A percentile compares a stretch with the other conserved stretches of the same genome.
Evolutionary conservation across 2,329 filamentous ascomycete genomes (phyloP).

Genomic region (Talaromyces sp.): DNA sequence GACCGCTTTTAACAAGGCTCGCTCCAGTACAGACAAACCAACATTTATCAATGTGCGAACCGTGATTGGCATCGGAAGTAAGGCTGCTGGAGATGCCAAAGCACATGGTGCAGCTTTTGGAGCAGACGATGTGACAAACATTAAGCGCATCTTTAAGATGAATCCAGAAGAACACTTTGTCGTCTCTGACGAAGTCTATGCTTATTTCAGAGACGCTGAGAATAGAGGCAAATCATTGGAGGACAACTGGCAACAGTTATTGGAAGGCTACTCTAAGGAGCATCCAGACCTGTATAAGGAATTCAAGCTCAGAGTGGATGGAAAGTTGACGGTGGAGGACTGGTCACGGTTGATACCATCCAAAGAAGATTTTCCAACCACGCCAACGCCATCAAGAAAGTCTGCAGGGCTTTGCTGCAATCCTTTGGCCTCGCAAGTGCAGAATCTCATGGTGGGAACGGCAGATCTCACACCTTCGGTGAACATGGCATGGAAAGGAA

Average conservation of each 20-base stretch:
- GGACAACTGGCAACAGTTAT: conserved; percentile 43
- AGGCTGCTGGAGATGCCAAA: conserved; percentile 45
- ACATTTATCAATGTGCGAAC: conserved; percentile 53
- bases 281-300: conserved; percentile 46
- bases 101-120: conserved; percentile 56
- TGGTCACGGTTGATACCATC: conserved; percentile 49
- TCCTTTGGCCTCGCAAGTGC: conserved; percentile 44
- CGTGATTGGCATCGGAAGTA: conserved; percentile 45
- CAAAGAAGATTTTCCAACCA: conserved; percentile 37
- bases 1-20: conserved; percentile 38
- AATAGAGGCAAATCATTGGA: conserved; percentile 43
- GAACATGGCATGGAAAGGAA: conserved; percentile 51
- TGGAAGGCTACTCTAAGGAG: conserved; percentile 37
- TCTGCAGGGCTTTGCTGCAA: conserved; percentile 48
- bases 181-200: conserved; percentile 41
- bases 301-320: conserved; percentile 44
- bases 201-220: conserved; percentile 49
- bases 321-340: conserved; percentile 39
- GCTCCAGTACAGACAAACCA: conserved; percentile 39
- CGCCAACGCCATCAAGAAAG: conserved; percentile 45
- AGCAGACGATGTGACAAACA: conserved; percentile 47
- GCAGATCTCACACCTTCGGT: conserved; percentile 50
- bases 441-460: conserved; percentile 49
- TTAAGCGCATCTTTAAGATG: conserved; percentile 49
- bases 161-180: conserved; percentile 45